Evolutionary conservation across 2,329 filamentous ascomycete species (phyloP).

Genomic region (Hypoxylon sp.): DNA sequence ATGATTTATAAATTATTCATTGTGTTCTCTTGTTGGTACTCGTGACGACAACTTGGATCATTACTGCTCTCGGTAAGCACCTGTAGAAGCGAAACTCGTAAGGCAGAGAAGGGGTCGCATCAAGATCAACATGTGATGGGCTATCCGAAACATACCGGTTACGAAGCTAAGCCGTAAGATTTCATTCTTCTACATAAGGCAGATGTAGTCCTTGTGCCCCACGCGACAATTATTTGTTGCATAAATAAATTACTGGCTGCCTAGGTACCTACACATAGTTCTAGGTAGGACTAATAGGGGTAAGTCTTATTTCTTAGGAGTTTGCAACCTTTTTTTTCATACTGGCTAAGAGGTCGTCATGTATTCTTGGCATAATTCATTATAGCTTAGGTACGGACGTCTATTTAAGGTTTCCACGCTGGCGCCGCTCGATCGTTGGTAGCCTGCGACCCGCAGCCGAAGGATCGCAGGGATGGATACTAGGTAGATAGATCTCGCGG

Average conservation of each 20-base stretch:
- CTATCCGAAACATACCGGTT: neutral
- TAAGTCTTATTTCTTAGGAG: too few relatives aligned
- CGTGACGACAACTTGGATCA: neutral
- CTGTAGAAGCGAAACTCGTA: neutral
- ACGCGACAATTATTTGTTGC: neutral
- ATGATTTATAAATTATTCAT: conserved; percentile 32
- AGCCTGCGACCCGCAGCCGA: neutral
- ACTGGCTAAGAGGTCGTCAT: too few relatives aligned
- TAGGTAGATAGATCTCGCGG: neutral
- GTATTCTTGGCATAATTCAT: too few relatives aligned
- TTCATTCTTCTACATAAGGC: neutral
- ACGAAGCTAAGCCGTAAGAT: conserved; percentile 3
- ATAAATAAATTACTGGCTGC: too few relatives aligned
- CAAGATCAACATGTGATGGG: neutral
- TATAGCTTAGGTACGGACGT: too few relatives aligned
- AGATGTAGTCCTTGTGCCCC: neutral
- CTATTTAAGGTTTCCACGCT: neutral
- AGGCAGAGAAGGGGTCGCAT: neutral
- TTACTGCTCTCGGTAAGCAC: neutral
- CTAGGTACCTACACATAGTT: too few relatives aligned
- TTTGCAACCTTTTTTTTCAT: too few relatives aligned
- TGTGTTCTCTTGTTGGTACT: neutral
- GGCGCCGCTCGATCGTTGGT: neutral
- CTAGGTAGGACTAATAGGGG: too few relatives aligned
- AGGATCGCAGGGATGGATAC: neutral